phyloP scores from a whole-genome alignment of 2,329 filamentous ascomycete genomes.

The Stemphylium lycopersici region DNA sequence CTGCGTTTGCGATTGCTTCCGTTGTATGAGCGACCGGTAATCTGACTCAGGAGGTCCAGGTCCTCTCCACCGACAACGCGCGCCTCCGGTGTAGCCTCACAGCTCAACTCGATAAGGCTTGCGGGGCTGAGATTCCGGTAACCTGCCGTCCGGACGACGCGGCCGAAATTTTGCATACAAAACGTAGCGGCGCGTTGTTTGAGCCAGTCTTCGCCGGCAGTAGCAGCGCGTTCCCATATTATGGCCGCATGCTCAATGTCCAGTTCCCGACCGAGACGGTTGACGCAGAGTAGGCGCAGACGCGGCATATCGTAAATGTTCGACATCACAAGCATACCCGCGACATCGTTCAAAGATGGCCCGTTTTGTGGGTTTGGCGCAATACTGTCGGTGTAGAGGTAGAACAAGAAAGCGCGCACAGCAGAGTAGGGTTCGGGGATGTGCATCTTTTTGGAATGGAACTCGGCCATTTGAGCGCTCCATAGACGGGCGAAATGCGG shows the following conservation, averaged over 20 bases:
- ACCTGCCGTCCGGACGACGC: conserved; percentile 85
- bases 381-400: conserved; percentile 96
- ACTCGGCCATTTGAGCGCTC: conserved; percentile 94
- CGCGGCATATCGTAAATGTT: conserved; percentile 98
- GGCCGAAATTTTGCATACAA: conserved; percentile 92
- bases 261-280: conserved; percentile 85
- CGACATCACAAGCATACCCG: conserved; percentile 93
- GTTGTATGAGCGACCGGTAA: conserved; percentile 49
- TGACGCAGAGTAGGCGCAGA: conserved; percentile 87
- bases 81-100: conserved; percentile 93
- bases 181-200: conserved; percentile 85
- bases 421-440: conserved; percentile 95
- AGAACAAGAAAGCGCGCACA: conserved; percentile 93
- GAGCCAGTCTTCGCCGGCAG: conserved; percentile 92
- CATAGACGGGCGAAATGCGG: conserved; percentile 94
- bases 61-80: conserved; percentile 88
- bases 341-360: conserved; percentile 77
- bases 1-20: conserved; percentile 53
- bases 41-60: conserved; percentile 65
- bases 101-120: conserved; percentile 86
- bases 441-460: conserved; percentile 96
- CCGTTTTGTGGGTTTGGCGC: conserved; percentile 53
- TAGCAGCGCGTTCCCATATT: conserved; percentile 91
- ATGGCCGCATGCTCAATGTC: conserved; percentile 94
- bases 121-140: conserved; percentile 81